Evolutionary conservation across 306 rosid genomes (phyloP).

Genomic region (Quercus ilex): DNA sequence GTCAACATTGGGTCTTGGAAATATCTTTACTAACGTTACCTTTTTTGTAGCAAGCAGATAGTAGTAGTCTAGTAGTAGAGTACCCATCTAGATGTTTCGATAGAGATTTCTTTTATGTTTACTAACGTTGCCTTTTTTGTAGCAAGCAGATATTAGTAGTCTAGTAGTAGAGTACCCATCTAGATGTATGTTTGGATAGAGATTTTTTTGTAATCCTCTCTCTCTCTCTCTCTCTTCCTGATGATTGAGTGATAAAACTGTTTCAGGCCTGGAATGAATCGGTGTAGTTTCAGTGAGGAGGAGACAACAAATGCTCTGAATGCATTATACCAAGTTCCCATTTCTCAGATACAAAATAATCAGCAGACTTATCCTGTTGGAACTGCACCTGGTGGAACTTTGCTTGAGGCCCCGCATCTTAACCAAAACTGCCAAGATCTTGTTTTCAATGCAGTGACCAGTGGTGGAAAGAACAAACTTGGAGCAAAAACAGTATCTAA

Average conservation of each 20-base stretch:
- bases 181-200: not conserved
- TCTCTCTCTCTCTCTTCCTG: constrained; percentile 1
- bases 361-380: constrained; percentile 40
- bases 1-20: not conserved
- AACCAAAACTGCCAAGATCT: constrained; percentile 42
- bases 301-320: constrained; percentile 76
- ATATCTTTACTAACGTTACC: not conserved
- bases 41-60: not conserved
- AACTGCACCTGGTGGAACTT: constrained; percentile 36
- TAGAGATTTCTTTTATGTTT: not conserved
- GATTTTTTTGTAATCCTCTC: not conserved
- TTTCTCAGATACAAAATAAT: constrained; percentile 52
- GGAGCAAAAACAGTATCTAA: constrained; percentile 38
- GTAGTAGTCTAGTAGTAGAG: not conserved
- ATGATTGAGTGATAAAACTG: constrained; percentile 23
- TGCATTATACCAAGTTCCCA: constrained; percentile 58
- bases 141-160: not conserved
- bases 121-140: not conserved
- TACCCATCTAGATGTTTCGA: not conserved
- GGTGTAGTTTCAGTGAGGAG: constrained; percentile 73
- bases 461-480: constrained; percentile 54
- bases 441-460: constrained; percentile 33
- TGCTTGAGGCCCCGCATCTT: constrained; percentile 43
- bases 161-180: not conserved
- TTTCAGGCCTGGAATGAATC: constrained; percentile 91